Percentiles rank a stretch among this genome's conserved stretches.
phyloP scores from a whole-genome alignment of 352 stramenopile genomes.

The Phytopythium chamaehyphon region DNA sequence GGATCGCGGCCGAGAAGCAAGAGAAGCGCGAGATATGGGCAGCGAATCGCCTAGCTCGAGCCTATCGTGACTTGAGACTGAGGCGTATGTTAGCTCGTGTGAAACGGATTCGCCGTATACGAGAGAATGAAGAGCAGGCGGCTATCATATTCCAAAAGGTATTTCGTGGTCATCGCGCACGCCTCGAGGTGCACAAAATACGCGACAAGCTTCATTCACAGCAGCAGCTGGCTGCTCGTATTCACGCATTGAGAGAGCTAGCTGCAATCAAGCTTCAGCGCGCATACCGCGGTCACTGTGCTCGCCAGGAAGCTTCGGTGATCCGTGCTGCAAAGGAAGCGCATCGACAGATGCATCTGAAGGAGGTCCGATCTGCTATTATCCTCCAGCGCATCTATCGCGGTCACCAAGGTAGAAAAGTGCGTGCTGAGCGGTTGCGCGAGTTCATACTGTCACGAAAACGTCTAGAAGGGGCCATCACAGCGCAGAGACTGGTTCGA shows the following conservation, averaged over 20 bases:
- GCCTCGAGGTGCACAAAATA: constrained; percentile 35
- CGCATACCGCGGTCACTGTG: constrained; percentile 57
- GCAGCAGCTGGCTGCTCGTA: constrained; percentile 43
- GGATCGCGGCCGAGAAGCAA: constrained; percentile 25
- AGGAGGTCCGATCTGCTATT: constrained; percentile 33
- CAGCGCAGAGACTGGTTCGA: constrained; percentile 74
- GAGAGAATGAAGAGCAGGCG: constrained; percentile 47
- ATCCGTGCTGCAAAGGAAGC: constrained; percentile 44
- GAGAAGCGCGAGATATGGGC: constrained; percentile 24
- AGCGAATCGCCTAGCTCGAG: constrained; percentile 32
- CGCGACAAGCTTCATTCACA: constrained; percentile 38
- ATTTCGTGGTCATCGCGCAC: constrained; percentile 59
- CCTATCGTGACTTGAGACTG: constrained; percentile 52
- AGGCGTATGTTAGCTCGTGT: constrained; percentile 43
- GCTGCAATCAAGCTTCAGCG: constrained; percentile 70
- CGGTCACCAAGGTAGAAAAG: constrained; percentile 49
- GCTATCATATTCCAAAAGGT: constrained; percentile 74
- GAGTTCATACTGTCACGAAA: constrained; percentile 47
- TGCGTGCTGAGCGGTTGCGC: constrained; percentile 36
- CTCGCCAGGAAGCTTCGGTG: constrained; percentile 43
- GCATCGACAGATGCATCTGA: constrained; percentile 32
- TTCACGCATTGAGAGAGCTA: constrained; percentile 54
- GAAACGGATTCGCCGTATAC: constrained; percentile 50
- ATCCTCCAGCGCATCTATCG: constrained; percentile 81
- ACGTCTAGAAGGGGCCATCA: constrained; percentile 40